Evolutionary conservation across 805 yeast genomes (phyloP).

Genomic region (Ogataea chonburiensis): DNA sequence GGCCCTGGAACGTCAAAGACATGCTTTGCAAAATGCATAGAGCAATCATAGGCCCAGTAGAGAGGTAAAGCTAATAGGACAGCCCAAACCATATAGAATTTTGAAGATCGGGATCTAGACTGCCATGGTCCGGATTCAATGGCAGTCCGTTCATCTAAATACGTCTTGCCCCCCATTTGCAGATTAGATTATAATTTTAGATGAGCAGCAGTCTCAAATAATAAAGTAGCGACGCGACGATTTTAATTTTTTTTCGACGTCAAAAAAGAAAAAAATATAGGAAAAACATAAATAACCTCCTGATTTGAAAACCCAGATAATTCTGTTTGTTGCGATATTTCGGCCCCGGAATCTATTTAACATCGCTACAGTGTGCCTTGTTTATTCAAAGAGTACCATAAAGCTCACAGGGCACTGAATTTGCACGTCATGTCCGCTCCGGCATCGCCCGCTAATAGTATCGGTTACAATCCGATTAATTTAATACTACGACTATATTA

Average conservation of each 20-base stretch:
- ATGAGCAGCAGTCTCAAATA: too few relatives aligned
- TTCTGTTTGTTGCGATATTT: conserved; percentile 1
- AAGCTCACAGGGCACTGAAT: too few relatives aligned
- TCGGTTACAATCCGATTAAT: conserved; percentile 16
- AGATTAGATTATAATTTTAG: too few relatives aligned
- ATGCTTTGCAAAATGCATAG: not conserved
- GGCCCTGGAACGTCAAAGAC: not conserved
- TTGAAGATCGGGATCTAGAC: not conserved
- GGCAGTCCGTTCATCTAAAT: not conserved
- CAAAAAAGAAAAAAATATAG: conserved; percentile 2
- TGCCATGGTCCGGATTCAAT: too few relatives aligned
- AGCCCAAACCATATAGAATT: not conserved
- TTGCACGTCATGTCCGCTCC: not conserved
- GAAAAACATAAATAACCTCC: conserved; percentile 3
- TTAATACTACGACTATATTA: conserved; percentile 22
- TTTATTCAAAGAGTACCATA: too few relatives aligned
- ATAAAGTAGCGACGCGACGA: conserved; percentile 9
- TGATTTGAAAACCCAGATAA: conserved; percentile 7
- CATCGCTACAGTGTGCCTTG: not conserved
- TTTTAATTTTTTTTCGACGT: not conserved
- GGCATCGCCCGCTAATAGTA: conserved; percentile 1
- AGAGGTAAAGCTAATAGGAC: conserved; percentile 1
- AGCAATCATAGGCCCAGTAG: conserved; percentile 4
- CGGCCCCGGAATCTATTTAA: not conserved
- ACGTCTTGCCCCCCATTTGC: conserved; percentile 3